Base-by-base conservation (phyloP, 805 yeast genomes). In the Cyberlindnera bimundalis region DNA sequence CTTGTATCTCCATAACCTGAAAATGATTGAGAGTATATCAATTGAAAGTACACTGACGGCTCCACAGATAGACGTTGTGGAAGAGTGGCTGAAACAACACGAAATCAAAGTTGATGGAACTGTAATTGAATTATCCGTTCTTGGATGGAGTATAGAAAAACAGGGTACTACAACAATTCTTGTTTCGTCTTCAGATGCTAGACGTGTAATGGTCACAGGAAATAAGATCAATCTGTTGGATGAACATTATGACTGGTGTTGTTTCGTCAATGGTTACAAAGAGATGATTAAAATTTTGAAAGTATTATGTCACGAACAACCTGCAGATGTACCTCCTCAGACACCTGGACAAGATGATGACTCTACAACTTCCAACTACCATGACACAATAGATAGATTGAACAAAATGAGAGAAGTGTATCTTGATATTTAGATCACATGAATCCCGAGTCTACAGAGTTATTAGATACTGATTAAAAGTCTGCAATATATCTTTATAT, bases 211-310 rank as follows among this genome's bases (percentile, higher is more conserved):
- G 13, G 33, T 64, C 2, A 49, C 52, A 2, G 41, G 28, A 3
- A 52, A 50, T 2, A 55, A 47, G 2, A 50, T 65, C 14, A 56
- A 67, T 39, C 37, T 66, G 3, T 29, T 60, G 4, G 48, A 47
- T 7, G 72, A 67, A 27, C 72, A 67, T 40, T 62, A 60, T 25
- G 31, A 37, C 14, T 68, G 73, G 73, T 65, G 68, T 27, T 60
- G 68, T 35, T 53, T 57, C 42, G 50, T 29, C 8, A n/a, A 23
- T 3, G 61, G 62, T 1, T 58, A 54, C 33, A 38, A 42, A n/a
- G 40, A 38, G 1, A 33, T 59, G 5, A 14, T 57, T 3, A 32
- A 45, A 12, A 39, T 46, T 2, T 21, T 48, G 21, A 33, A 18
- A 29, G 17, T 24, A 6, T 25, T 32, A 2, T 32, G 40, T 14